A percentile compares a stretch with the other conserved stretches of the same genome.
Conservation (phyloP, 768 basidiomycete species). For the Boletus coccyginus region DNA sequence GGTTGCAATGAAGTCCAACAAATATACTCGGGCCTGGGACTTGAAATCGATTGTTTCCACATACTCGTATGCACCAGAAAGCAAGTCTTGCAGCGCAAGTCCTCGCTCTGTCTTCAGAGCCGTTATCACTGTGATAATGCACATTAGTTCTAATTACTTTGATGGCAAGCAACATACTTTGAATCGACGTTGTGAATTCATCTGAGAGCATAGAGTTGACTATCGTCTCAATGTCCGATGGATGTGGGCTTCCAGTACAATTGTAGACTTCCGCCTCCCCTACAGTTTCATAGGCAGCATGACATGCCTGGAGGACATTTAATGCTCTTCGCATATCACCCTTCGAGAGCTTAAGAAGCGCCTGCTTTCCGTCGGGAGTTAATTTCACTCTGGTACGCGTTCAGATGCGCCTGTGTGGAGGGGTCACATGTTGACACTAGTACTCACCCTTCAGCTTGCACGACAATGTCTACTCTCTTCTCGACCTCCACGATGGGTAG, state of each 20-base stretch:
- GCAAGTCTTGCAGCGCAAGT: conserved; percentile 90
- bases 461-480: conserved; percentile 72
- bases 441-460: conserved; percentile 79
- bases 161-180: conserved; percentile 46
- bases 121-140: conserved; percentile 67
- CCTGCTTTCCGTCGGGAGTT: conserved; percentile 81
- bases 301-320: conserved; percentile 96
- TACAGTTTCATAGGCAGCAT: conserved; percentile 89
- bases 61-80: conserved; percentile 90
- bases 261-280: conserved; percentile 93
- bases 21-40: conserved; percentile 81
- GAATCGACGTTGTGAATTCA: conserved; percentile 90
- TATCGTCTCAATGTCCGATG: conserved; percentile 88
- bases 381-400: conserved; percentile 66
- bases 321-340: conserved; percentile 98
- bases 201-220: conserved; percentile 95
- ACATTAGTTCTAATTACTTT: neutral
- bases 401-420: neutral
- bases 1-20: conserved; percentile 92
- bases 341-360: conserved; percentile 89
- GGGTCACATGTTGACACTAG: neutral
- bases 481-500: conserved; percentile 83
- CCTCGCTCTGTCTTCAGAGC: conserved; percentile 89
- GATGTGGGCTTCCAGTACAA: conserved; percentile 96
- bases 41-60: conserved; percentile 84